These are phyloP conservation scores for Geum urbanum DNA, from an alignment of 306 rosid species.

Conservation along the genomic window DNA sequence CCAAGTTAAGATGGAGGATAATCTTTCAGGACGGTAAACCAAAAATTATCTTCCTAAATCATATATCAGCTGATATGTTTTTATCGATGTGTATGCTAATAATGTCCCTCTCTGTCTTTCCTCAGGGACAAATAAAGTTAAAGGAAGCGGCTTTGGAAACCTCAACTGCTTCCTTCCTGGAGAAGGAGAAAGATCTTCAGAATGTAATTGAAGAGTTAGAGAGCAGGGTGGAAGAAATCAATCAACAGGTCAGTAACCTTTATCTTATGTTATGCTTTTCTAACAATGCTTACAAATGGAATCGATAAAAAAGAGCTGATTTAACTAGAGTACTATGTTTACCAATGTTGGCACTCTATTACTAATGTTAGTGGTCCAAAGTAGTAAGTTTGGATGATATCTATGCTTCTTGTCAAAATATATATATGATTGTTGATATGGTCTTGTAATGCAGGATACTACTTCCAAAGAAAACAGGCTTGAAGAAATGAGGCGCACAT, in stretches of 20 bases:
- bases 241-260: conserved; percentile 48
- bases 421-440: background rate
- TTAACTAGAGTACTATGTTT: background rate
- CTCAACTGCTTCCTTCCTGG: conserved; percentile 48
- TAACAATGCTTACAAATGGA: background rate
- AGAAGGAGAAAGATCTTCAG: conserved; percentile 74
- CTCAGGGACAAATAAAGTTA: conserved; percentile 56
- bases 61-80: background rate
- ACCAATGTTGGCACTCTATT: too few species aligned
- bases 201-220: conserved; percentile 66
- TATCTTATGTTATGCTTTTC: background rate
- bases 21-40: background rate
- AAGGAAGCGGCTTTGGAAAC: conserved; percentile 67
- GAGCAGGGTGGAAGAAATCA: conserved; percentile 54
- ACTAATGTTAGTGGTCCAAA: background rate
- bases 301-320: background rate
- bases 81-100: background rate
- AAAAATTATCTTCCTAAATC: background rate
- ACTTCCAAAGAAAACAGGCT: conserved; percentile 21
- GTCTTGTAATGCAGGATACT: conserved; percentile 36
- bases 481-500: conserved; percentile 24
- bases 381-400: background rate
- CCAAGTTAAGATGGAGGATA: conserved; percentile 11
- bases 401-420: background rate
- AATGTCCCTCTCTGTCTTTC: background rate